Base-by-base conservation (phyloP, 257 asterid genomes). In the Cordia subcordata region DNA sequence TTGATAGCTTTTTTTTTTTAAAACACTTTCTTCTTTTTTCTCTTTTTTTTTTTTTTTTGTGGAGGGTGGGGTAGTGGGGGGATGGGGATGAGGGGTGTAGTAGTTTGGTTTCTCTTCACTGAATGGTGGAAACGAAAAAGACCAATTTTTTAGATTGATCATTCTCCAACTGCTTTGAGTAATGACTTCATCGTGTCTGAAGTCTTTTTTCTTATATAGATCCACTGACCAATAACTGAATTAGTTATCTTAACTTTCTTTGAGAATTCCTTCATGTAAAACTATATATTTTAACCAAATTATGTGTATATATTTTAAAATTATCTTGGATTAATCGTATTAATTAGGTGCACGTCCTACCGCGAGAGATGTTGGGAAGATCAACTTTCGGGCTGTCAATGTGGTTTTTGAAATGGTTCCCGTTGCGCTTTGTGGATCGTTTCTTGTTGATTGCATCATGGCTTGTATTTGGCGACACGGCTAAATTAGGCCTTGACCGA, bases 341-440 rank as follows among this genome's bases (percentile, higher is more conserved):
- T n/a, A n/a, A n/a, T n/a, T 76, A 87, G 96, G 87, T 87, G 60
- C 96, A 87, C 75, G 75, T 87, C 68, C 82, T 87, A 72, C 95
- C 95, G 70, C 79, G 70, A 74, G 90, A 84, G 64, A 84, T 86
- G 84, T 72, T 86, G 55, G 95, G 95, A 47, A 78, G 63, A 66
- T 86, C 95, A 10, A 86, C 95, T 65, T 86, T 84, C 60, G 89
- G 90, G 57, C 64, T 86, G 77, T 78, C 90, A 65, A 86, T 84
- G 93, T 76, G 80, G 77, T 68, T 86, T 59, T 84, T 86, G 18
- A 86, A 86, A 79, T 84, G 93, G 93, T 63, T 86, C 40, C 95
- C 95, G 52, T 52, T 78, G 5, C 80, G 79, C 58, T 68, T 84
- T 51, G 93, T 86, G 60, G 95, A 86, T 67, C 76, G 67, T 16